These are phyloP conservation scores for Heterobasidion occidentale DNA, from an alignment of 1,284 basidiomycete genomes.

Conservation along the genomic window DNA sequence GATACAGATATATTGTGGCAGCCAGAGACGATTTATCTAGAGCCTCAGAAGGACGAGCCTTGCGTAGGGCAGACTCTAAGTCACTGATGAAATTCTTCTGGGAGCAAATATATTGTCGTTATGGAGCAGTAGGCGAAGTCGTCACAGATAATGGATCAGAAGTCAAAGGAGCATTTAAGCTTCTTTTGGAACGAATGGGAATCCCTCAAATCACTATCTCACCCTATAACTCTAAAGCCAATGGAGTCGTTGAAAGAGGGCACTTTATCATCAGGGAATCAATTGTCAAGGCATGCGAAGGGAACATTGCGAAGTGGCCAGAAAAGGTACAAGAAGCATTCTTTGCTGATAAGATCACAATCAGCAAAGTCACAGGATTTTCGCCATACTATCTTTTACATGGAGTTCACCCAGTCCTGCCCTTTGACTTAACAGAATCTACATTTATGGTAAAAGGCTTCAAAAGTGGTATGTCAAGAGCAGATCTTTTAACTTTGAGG, in stretches of 20 bases:
- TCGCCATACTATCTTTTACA: slow-evolving; percentile 18
- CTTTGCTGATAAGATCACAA: slow-evolving; percentile 13
- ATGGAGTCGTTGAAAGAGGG: slow-evolving; percentile 15
- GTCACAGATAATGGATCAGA: slow-evolving; percentile 26
- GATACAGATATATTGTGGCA: slow-evolving; percentile 15
- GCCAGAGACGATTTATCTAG: slow-evolving; percentile 6
- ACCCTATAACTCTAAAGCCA: slow-evolving; percentile 11
- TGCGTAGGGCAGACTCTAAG: slow-evolving; percentile 4
- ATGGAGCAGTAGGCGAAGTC: slow-evolving; percentile 22
- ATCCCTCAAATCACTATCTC: slow-evolving; percentile 10
- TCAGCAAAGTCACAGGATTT: slow-evolving; percentile 8
- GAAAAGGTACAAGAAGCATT: slow-evolving; percentile 9
- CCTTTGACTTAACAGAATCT: slow-evolving; percentile 21
- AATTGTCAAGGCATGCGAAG: slow-evolving; percentile 8
- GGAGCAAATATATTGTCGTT: slow-evolving; percentile 26
- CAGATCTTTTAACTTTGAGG: slow-evolving; percentile 9
- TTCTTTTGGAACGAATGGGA: neutral
- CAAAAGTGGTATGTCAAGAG: slow-evolving; percentile 2
- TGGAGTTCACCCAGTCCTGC: slow-evolving; percentile 21
- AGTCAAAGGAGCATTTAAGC: slow-evolving; percentile 11
- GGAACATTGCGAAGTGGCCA: slow-evolving; percentile 3
- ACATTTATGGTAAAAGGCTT: slow-evolving; percentile 17
- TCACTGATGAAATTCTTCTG: slow-evolving; percentile 20
- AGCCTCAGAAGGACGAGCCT: slow-evolving; percentile 2
- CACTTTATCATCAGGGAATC: slow-evolving; percentile 12